A percentile compares a stretch with the other conserved stretches of the same genome.
phyloP scores from a whole-genome alignment of 805 yeast genomes.

The Yarrowia sp. region DNA sequence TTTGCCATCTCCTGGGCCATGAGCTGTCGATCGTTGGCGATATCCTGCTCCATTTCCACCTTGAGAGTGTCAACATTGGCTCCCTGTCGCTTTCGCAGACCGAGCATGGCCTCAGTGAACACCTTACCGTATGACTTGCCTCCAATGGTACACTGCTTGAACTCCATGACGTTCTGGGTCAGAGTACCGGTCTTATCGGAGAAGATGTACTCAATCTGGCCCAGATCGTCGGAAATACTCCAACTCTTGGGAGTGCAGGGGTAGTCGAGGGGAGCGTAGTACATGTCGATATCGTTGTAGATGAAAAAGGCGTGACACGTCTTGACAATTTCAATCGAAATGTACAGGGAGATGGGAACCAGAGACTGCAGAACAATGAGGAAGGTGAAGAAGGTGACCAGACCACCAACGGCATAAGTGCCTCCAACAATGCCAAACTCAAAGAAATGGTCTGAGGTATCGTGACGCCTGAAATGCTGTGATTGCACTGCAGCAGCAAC shows the following conservation, averaged over 20 bases:
- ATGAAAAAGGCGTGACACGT: slow-evolving; percentile 81
- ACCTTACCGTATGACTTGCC: slow-evolving; percentile 76
- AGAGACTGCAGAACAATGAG: slow-evolving; percentile 76
- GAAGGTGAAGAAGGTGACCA: slow-evolving; percentile 73
- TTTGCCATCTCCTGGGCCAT: slow-evolving; percentile 64
- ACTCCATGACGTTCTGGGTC: slow-evolving; percentile 86
- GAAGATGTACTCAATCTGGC: slow-evolving; percentile 82
- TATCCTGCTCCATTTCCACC: slow-evolving; percentile 55
- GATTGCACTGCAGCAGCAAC: slow-evolving; percentile 77
- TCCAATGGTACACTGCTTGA: slow-evolving; percentile 75
- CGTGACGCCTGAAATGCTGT: slow-evolving; percentile 56
- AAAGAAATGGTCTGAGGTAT: slow-evolving; percentile 61
- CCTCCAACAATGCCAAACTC: slow-evolving; percentile 71
- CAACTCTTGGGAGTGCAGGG: slow-evolving; percentile 86
- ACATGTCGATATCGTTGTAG: slow-evolving; percentile 72
- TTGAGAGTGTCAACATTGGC: slow-evolving; percentile 63
- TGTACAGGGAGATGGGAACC: slow-evolving; percentile 81
- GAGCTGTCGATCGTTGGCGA: slow-evolving; percentile 55
- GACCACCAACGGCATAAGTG: slow-evolving; percentile 68
- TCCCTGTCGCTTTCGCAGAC: slow-evolving; percentile 70
- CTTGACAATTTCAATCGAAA: slow-evolving; percentile 80
- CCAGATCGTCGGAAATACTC: slow-evolving; percentile 85
- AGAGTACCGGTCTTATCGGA: slow-evolving; percentile 86
- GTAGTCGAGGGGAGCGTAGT: slow-evolving; percentile 70
- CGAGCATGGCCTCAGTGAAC: slow-evolving; percentile 77